phyloP scores from a whole-genome alignment of 202 grass and related monocot species.

The Bolboschoenoplectus hybrid region DNA sequence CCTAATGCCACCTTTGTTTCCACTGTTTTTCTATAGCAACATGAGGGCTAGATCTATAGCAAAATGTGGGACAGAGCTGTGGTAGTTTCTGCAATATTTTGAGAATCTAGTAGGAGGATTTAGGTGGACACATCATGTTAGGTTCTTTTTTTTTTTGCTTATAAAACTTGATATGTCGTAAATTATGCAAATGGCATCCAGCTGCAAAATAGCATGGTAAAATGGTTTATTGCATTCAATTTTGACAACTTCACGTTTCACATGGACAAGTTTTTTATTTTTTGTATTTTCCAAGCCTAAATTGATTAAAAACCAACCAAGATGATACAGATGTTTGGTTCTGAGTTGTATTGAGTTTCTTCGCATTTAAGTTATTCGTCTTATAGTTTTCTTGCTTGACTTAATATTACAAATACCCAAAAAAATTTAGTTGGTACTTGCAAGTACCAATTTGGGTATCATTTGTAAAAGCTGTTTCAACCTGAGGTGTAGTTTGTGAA shows the following conservation, averaged over 20 bases:
- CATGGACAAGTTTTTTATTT: not conserved
- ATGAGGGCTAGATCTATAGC: not conserved
- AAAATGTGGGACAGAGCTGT: not conserved
- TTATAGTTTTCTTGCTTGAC: not conserved
- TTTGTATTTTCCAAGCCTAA: conserved; percentile 21
- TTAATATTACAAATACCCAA: not conserved
- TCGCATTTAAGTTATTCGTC: not conserved
- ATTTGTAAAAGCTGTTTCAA: not conserved
- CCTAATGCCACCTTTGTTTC: not conserved
- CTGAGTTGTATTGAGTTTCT: conserved; percentile 18
- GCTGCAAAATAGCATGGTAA: not conserved
- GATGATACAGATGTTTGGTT: not conserved
- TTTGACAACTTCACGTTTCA: not conserved
- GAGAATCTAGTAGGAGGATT: not conserved
- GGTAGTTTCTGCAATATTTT: not conserved
- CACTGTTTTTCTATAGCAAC: not conserved
- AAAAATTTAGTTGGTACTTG: not conserved
- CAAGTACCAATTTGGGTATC: not conserved
- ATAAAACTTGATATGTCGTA: not conserved
- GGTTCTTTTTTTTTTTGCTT: not conserved
- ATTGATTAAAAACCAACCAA: conserved; percentile 15
- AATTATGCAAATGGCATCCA: not conserved
- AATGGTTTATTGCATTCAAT: not conserved
- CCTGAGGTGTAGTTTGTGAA: not conserved
- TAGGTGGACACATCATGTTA: not conserved